Percentiles rank a stretch among this genome's conserved stretches.
Conservation (phyloP, 2,329 filamentous ascomycete species). For the Fusarium sarcochroum region DNA sequence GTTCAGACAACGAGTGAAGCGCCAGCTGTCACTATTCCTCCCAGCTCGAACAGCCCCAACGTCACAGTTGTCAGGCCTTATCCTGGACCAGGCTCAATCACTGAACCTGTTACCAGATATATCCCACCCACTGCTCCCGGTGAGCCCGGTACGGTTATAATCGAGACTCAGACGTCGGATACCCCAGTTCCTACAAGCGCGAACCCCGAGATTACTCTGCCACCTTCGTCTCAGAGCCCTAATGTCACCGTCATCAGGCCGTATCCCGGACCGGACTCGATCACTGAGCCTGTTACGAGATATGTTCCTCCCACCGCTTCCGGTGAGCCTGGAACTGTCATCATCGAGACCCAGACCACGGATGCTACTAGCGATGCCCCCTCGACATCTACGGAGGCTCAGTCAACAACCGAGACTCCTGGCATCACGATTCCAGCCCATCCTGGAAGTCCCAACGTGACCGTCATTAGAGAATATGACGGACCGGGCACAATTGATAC, state of each 20-base stretch:
- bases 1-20: not conserved
- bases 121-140: conserved; percentile 10
- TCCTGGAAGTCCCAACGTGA: conserved; percentile 2
- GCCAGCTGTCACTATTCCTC: conserved; percentile 14
- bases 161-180: conserved; percentile 12
- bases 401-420: not conserved
- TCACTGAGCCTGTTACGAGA: conserved; percentile 17
- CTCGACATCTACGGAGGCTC: not conserved
- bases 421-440: conserved; percentile 14
- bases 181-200: not conserved
- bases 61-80: conserved; percentile 20
- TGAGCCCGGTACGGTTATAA: conserved; percentile 18
- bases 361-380: not conserved
- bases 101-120: conserved; percentile 15
- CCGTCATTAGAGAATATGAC: not conserved
- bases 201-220: conserved; percentile 15
- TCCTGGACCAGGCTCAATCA: conserved; percentile 15
- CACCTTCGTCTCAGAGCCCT: conserved; percentile 10
- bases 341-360: conserved; percentile 19
- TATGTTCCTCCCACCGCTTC: conserved; percentile 15
- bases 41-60: conserved; percentile 16
- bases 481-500: conserved; percentile 5
- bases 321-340: conserved; percentile 21
- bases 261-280: conserved; percentile 21
- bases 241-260: conserved; percentile 18